A percentile compares a stretch with the other conserved stretches of the same genome.
Conservation (phyloP, 208 protist species). For the Trypanosoma theileri region DNA sequence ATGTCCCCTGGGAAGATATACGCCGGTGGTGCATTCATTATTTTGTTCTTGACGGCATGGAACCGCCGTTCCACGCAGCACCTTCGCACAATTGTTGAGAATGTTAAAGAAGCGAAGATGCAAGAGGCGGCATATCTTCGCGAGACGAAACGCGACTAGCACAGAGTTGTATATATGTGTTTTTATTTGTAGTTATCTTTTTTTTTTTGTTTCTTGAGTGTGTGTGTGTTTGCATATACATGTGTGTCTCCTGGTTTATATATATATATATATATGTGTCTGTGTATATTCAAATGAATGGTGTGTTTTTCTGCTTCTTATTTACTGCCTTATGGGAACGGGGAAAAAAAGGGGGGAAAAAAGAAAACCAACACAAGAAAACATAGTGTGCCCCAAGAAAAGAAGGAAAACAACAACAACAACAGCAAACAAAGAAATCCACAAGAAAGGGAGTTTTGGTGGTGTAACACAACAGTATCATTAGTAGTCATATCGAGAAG, state of each 20-base stretch:
- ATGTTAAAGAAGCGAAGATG: conserved; percentile 61
- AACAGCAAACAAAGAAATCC: too few species aligned
- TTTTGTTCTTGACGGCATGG: conserved; percentile 61
- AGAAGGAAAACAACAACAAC: too few species aligned
- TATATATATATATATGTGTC: too few species aligned
- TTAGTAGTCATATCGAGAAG: not conserved
- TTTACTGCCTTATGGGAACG: too few species aligned
- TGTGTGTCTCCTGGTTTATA: too few species aligned
- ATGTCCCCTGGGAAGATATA: conserved; percentile 82
- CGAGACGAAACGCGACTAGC: conserved; percentile 5
- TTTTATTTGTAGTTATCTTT: not conserved
- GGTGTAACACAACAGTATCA: not conserved
- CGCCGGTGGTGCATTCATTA: conserved; percentile 48
- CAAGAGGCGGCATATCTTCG: conserved; percentile 55
- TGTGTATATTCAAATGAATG: too few species aligned
- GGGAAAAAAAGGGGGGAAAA: too few species aligned
- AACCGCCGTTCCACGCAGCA: conserved; percentile 61
- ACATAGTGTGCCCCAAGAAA: too few species aligned
- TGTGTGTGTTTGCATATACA: too few species aligned
- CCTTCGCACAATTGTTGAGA: conserved; percentile 63
- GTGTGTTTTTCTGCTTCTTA: too few species aligned
- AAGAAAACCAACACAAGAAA: too few species aligned
- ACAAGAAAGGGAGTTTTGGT: not conserved
- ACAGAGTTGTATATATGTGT: too few species aligned
- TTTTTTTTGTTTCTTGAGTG: not conserved